Evolutionary conservation across 2,329 filamentous ascomycete genomes (phyloP).

Genomic region (Didymellaceae sp.): DNA sequence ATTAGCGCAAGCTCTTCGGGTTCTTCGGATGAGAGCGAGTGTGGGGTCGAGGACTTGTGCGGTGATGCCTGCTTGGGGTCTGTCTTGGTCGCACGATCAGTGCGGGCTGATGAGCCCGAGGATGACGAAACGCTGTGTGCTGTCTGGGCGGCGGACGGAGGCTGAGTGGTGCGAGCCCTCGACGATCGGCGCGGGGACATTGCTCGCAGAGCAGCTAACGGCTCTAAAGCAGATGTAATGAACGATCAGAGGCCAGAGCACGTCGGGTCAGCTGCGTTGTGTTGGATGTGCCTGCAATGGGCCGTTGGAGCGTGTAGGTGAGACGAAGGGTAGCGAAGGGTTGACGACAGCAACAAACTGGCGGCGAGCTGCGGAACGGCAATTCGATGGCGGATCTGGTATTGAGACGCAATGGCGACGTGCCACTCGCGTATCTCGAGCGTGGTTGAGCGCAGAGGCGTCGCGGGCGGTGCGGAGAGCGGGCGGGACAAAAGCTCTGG

Average conservation of each 20-base stretch:
- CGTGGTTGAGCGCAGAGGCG: slow-evolving; percentile 34
- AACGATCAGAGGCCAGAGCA: slow-evolving; percentile 1
- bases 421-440: slow-evolving; percentile 22
- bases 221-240: not conserved
- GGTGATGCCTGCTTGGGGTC: slow-evolving; percentile 75
- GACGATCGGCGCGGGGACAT: slow-evolving; percentile 87
- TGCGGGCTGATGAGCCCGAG: slow-evolving; percentile 72
- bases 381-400: slow-evolving; percentile 19
- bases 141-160: slow-evolving; percentile 66
- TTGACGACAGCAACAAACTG: slow-evolving; percentile 4
- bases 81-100: slow-evolving; percentile 75
- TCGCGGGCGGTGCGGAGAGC: slow-evolving; percentile 44
- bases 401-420: slow-evolving; percentile 18
- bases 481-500: slow-evolving; percentile 45
- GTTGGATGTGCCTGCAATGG: slow-evolving; percentile 22
- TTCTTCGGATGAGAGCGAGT: slow-evolving; percentile 74
- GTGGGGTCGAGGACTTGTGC: slow-evolving; percentile 76
- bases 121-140: slow-evolving; percentile 81
- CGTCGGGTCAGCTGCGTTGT: slow-evolving; percentile 12
- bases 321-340: slow-evolving; percentile 22
- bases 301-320: slow-evolving; percentile 17
- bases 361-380: slow-evolving; percentile 14
- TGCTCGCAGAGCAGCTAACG: slow-evolving; percentile 21
- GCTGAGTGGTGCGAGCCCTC: slow-evolving; percentile 81
- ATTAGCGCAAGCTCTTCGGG: slow-evolving; percentile 64